Percentiles rank a stretch among this genome's conserved stretches.
phyloP scores from a whole-genome alignment of 495 filamentous ascomycete genomes.

The Aspergillus leporis region DNA sequence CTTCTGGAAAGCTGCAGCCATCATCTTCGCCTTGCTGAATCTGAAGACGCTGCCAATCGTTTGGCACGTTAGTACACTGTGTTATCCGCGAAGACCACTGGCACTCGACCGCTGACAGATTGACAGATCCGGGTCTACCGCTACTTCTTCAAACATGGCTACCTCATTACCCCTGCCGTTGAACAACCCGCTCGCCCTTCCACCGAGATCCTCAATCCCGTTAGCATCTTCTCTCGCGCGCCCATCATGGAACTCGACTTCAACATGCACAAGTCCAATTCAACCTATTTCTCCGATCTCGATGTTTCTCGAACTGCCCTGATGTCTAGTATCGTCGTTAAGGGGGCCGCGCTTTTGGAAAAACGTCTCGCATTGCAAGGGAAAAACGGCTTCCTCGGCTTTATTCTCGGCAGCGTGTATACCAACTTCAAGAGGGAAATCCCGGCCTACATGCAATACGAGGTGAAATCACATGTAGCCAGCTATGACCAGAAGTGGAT shows the following conservation, averaged over 20 bases:
- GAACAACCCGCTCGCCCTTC: conserved; percentile 15
- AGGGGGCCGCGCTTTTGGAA: conserved; percentile 43
- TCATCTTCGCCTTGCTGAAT: conserved; percentile 50
- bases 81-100: not conserved
- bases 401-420: conserved; percentile 68
- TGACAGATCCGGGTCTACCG: conserved; percentile 24
- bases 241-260: conserved; percentile 71
- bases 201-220: conserved; percentile 44
- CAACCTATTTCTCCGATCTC: conserved; percentile 80
- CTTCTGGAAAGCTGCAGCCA: conserved; percentile 44
- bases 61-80: conserved; percentile 51
- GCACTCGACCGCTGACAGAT: not conserved
- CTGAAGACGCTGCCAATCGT: conserved; percentile 52
- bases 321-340: conserved; percentile 51
- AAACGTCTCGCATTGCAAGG: conserved; percentile 25
- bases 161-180: conserved; percentile 24
- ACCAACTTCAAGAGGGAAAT: conserved; percentile 73
- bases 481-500: conserved; percentile 75
- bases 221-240: conserved; percentile 49
- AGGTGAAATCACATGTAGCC: conserved; percentile 72
- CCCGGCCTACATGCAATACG: conserved; percentile 64
- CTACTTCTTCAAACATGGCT: conserved; percentile 27
- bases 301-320: conserved; percentile 68
- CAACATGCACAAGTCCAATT: conserved; percentile 84
- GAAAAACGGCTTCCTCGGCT: conserved; percentile 43